Percentiles rank a stretch among this genome's conserved stretches.
phyloP scores from a whole-genome alignment of 2,329 filamentous ascomycete species.

The Cladosporium sp. region DNA sequence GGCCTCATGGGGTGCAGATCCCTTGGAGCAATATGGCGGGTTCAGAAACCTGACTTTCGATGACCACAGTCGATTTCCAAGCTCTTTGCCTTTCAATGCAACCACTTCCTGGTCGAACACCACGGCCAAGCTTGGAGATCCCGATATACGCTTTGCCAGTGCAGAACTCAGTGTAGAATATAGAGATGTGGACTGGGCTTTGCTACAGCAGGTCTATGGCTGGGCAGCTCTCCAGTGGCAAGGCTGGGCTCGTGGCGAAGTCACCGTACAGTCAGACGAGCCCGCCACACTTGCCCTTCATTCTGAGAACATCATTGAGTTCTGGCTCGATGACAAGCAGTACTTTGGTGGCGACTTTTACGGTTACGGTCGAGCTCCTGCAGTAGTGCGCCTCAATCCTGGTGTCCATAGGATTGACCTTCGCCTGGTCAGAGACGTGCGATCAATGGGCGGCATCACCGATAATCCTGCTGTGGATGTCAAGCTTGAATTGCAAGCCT shows the following conservation, averaged over 20 bases:
- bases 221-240: conserved; percentile 62
- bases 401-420: conserved; percentile 55
- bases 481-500: conserved; percentile 37
- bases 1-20: conserved; percentile 60
- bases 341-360: conserved; percentile 62
- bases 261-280: conserved; percentile 40
- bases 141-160: conserved; percentile 35
- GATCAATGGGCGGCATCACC: conserved; percentile 53
- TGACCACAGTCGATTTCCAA: conserved; percentile 45
- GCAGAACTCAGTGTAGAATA: conserved; percentile 48
- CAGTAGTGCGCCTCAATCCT: conserved; percentile 51
- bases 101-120: conserved; percentile 50
- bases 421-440: conserved; percentile 57
- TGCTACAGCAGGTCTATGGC: conserved; percentile 56
- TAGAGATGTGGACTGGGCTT: conserved; percentile 54
- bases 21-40: conserved; percentile 54
- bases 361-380: conserved; percentile 51
- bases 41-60: conserved; percentile 51
- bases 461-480: conserved; percentile 49
- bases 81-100: conserved; percentile 54
- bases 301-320: conserved; percentile 53
- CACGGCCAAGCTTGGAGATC: conserved; percentile 35
- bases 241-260: conserved; percentile 55
- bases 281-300: conserved; percentile 44
- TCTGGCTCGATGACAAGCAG: conserved; percentile 52